Base-by-base conservation (phyloP, 495 filamentous ascomycete genomes). In the Amorphotheca resinae region DNA sequence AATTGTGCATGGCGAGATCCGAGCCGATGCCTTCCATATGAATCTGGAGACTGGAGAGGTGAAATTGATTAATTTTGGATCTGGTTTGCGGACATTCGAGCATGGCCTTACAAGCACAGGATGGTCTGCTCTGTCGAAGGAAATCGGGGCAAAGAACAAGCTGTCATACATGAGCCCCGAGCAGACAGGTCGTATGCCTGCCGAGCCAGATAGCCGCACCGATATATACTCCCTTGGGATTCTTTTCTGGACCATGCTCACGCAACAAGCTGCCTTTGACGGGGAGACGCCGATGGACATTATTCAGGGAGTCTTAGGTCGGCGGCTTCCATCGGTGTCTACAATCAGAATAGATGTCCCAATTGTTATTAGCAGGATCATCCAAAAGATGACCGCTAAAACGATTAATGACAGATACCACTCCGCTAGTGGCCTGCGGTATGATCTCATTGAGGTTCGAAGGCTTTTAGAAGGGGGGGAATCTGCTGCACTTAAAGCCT, bases 151-250 rank as follows among this genome's bases (percentile, higher is more conserved):
- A 20, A 83, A 82, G 55, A 80, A 84, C 50, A 93, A 91, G 60
- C 64, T 95, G 16, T 76, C 85, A 44, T 93, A 79, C 53, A 87
- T 95, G 57, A 86, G 84, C 33, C 85, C 87, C 0, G 87, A 95
- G 51, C 87, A 93, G 66, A 95, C 87, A 11, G 87, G 87, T 18
- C 77, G 87, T 12, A 80, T 93, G 73, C 81, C 84, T 2, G 85
- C 81, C 14, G 85, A 91, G 53, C 87, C 87, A 1, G 87, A 95
- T 61, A 82, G 76, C 42, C 73, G 87, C 34, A 93, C 87, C 8
- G 87, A 93, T 61, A 87, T 93, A 25, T 95, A 93, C 57, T 84
- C 83, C 1, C 67, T 93, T 1, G 87, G 87, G 9, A 72, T 93
- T 41, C 59, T 93, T 4, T 89, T 93, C 56, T 95, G 83, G 80